Evolutionary conservation across 2,329 filamentous ascomycete species (phyloP).

Genomic region (Pseudomassariella vexata): DNA sequence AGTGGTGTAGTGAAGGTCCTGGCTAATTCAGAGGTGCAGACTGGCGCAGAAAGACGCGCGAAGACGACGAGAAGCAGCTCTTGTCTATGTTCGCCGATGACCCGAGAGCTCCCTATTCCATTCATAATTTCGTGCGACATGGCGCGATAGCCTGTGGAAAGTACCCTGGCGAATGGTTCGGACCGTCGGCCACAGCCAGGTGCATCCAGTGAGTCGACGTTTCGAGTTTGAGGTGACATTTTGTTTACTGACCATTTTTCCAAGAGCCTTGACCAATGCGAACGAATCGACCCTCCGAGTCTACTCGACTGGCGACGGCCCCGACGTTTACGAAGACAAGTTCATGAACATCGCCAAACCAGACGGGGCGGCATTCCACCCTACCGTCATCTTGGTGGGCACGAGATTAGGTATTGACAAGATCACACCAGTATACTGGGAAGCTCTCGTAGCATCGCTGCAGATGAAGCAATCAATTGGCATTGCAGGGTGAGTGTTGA

Average conservation of each 20-base stretch:
- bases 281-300: constrained; percentile 65
- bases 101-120: constrained; percentile 80
- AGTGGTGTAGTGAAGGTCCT: neutral
- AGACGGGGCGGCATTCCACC: constrained; percentile 61
- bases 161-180: constrained; percentile 97
- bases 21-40: constrained; percentile 35
- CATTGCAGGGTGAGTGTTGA: constrained; percentile 78
- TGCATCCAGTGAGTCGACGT: constrained; percentile 73
- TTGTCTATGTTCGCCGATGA: constrained; percentile 84
- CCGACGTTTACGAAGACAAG: constrained; percentile 88
- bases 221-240: no score
- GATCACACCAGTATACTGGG: constrained; percentile 91
- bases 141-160: constrained; percentile 86
- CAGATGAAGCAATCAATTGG: constrained; percentile 91
- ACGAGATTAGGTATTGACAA: constrained; percentile 90
- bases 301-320: constrained; percentile 83
- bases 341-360: constrained; percentile 74
- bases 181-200: constrained; percentile 88
- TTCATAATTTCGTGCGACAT: constrained; percentile 88
- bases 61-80: constrained; percentile 61
- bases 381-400: constrained; percentile 83
- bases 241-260: no score
- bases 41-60: constrained; percentile 63
- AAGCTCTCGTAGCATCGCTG: constrained; percentile 78
- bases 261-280: constrained; percentile 67